Base-by-base conservation (phyloP, 2,329 filamentous ascomycete genomes). In the Cytospora chrysosperma region DNA sequence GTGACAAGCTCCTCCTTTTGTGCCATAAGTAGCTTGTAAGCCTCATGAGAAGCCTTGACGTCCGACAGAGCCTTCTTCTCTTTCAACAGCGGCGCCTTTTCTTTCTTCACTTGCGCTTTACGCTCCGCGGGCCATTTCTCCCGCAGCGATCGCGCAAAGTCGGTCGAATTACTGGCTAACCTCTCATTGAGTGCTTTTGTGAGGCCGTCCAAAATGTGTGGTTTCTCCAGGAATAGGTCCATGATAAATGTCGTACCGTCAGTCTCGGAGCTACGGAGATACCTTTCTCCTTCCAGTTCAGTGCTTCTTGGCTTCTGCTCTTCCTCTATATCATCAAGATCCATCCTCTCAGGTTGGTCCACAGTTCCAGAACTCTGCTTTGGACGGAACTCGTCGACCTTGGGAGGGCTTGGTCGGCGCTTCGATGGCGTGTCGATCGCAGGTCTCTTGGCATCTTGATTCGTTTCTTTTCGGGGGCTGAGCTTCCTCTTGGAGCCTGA, bases 121-220 rank as follows among this genome's bases (percentile, higher is more conserved):
- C 77, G 77, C 24, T 81, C 78, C 61, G 77, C 77, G 2, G 81
- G 71, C 66, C 77, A 79, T 34, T 78, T 76, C 60, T 81, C 78
- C 15, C 78, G 75, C 24, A 87, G 76, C 17, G 81, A 79, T 62
- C 75, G 75, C 64, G 72, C 75, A 66, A 82, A 86, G 21, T 79
- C 78, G 27, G 77, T 74, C 9, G 76, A 78, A 64, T 86, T 86
- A 55, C 77, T 75, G 56, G 76, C 74, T 30, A 85, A 69, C 49
- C 78, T 74, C 6, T 74, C 71, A 17, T 79, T 75, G n/a, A 85
- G 66, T 6, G 68, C 68, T 13, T 74, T 72, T 28, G 74, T 72
- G 67, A 76, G 77, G 47, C 66, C 72, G 12, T 76, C 70, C 28
- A 77, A 65, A 6, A 75, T 69, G 1, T 71, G 72, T 6, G 76